Evolutionary conservation across 768 basidiomycete genomes (phyloP).

Genomic region (Hericium erinaceus): DNA sequence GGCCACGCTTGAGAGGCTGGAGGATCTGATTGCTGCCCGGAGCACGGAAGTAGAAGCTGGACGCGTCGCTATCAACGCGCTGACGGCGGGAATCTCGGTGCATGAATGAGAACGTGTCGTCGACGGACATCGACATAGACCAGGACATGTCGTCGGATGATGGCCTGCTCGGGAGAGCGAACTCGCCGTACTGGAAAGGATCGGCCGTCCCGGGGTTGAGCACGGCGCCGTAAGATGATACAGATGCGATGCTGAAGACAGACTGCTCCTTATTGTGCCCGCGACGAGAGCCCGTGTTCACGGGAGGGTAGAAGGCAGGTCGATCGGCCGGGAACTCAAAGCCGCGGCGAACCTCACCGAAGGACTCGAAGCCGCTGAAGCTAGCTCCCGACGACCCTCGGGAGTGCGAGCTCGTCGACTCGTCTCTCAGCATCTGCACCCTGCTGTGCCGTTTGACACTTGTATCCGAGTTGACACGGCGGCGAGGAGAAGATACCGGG

Average conservation of each 20-base stretch:
- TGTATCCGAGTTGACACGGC: slow-evolving; percentile 35
- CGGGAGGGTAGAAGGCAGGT: slow-evolving; percentile 57
- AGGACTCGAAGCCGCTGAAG: slow-evolving; percentile 66
- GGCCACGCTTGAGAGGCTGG: slow-evolving; percentile 35
- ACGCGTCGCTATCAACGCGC: slow-evolving; percentile 67
- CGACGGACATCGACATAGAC: slow-evolving; percentile 38
- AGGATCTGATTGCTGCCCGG: slow-evolving; percentile 18
- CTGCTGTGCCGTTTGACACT: slow-evolving; percentile 28
- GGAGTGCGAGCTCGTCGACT: slow-evolving; percentile 20
- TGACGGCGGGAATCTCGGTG: slow-evolving; percentile 29
- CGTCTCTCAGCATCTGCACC: slow-evolving; percentile 13
- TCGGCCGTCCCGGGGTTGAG: slow-evolving; percentile 53
- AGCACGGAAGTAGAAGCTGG: slow-evolving; percentile 66
- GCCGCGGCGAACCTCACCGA: slow-evolving; percentile 68
- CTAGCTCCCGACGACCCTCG: slow-evolving; percentile 43
- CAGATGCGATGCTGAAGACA: slow-evolving; percentile 63
- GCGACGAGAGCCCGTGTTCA: slow-evolving; percentile 26
- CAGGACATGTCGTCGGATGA: slow-evolving; percentile 51
- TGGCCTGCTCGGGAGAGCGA: slow-evolving; percentile 39
- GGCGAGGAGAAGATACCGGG: slow-evolving; percentile 22
- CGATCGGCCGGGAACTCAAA: slow-evolving; percentile 64
- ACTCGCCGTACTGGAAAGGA: slow-evolving; percentile 59
- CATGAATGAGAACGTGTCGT: slow-evolving; percentile 69
- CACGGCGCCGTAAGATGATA: slow-evolving; percentile 70
- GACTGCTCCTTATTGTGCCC: slow-evolving; percentile 47